Percentiles rank a stretch among this genome's conserved stretches.
phyloP scores from a whole-genome alignment of 108 stramenopile species.

The Cyclotella cryptica region DNA sequence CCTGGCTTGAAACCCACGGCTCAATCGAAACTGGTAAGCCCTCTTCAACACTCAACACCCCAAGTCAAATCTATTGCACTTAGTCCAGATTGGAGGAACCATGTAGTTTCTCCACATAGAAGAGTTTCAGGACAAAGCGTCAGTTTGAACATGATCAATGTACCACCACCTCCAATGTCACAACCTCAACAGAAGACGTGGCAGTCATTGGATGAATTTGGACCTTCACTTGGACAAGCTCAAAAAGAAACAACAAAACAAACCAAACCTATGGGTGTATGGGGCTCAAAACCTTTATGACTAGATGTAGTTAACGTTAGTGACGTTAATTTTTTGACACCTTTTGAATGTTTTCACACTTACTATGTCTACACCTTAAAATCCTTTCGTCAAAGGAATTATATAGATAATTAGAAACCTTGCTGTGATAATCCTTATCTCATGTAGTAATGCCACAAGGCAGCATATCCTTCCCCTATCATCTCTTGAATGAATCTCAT shows the following conservation, averaged over 20 bases:
- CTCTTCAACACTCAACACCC: conserved; percentile 11
- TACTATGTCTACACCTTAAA: no score
- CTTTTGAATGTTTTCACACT: no score
- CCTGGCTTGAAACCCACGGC: not conserved
- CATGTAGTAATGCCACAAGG: no score
- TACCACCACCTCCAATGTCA: conserved; percentile 36
- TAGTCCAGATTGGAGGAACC: conserved; percentile 49
- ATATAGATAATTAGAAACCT: no score
- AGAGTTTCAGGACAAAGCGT: not conserved
- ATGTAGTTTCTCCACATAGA: conserved; percentile 38
- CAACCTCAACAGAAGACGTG: conserved; percentile 28
- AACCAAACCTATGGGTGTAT: conserved; percentile 35
- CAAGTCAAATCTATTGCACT: conserved; percentile 3
- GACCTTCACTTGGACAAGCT: conserved; percentile 31
- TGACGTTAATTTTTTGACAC: not conserved
- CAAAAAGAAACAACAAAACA: conserved; percentile 17
- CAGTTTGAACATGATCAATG: conserved; percentile 8
- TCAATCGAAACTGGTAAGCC: conserved; percentile 6
- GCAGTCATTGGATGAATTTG: conserved; percentile 49
- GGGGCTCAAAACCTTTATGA: conserved; percentile 41
- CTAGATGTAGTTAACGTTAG: not conserved
- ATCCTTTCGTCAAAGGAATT: no score
- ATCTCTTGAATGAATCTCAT: no score
- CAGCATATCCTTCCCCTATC: no score
- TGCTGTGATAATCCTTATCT: no score